phyloP scores from a whole-genome alignment of 2,329 filamentous ascomycete species.

The Stachybotrys chartarum region DNA sequence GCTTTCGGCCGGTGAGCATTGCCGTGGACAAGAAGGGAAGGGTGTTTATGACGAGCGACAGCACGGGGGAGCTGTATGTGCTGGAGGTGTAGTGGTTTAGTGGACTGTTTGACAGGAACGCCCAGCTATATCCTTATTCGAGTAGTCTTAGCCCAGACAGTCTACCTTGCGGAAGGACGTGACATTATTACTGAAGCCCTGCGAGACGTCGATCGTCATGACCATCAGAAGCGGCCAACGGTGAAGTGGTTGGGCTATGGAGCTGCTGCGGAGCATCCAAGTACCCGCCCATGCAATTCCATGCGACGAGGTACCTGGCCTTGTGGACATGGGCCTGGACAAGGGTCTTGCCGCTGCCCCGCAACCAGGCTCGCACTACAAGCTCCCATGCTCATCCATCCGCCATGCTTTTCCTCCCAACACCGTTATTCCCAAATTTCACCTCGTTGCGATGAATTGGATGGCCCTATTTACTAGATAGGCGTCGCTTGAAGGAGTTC shows the following conservation, averaged over 20 bases:
- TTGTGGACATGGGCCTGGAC: background rate
- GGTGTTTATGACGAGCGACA: conserved; percentile 46
- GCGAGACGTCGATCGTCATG: no score
- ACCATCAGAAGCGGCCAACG: no score
- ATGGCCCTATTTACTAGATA: no score
- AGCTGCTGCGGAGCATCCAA: no score
- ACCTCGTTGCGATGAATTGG: no score
- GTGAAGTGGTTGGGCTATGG: no score
- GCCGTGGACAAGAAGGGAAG: conserved; percentile 29
- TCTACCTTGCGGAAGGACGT: no score
- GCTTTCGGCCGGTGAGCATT: conserved; percentile 47
- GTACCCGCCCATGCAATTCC: no score
- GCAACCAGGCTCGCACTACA: background rate
- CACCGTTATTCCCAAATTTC: background rate
- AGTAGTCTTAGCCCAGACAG: background rate
- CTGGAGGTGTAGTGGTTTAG: background rate
- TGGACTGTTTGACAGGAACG: background rate
- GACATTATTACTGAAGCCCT: no score
- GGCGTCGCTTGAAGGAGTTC: no score
- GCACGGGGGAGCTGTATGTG: conserved; percentile 49
- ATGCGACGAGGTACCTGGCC: no score
- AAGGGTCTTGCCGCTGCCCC: background rate
- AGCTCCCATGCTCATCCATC: background rate
- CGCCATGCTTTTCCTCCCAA: background rate
- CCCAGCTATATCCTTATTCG: background rate